phyloP scores from a whole-genome alignment of 2,329 filamentous ascomycete genomes.

The Colletotrichum tabaci region DNA sequence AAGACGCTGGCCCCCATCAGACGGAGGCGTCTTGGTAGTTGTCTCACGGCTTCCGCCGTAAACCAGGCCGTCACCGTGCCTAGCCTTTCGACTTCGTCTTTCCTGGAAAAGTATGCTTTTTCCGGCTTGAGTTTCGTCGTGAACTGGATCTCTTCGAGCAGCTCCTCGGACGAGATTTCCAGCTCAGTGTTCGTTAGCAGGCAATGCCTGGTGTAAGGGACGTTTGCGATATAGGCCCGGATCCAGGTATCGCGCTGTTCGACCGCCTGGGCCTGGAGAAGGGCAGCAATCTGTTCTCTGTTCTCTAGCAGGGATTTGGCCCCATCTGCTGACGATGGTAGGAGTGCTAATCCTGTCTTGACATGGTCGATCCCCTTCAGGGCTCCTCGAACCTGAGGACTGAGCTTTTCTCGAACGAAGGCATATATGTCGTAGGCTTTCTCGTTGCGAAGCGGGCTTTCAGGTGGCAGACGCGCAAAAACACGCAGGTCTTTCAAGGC shows the following conservation, averaged over 20 bases:
- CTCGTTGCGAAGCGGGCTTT: constrained; percentile 3
- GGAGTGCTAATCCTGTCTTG: constrained; percentile 17
- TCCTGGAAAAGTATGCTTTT: neutral
- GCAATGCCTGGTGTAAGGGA: too few species aligned
- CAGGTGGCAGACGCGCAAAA: neutral
- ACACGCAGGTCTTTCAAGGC: neutral
- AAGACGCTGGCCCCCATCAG: constrained; percentile 16
- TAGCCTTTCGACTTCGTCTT: constrained; percentile 15
- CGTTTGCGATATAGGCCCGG: neutral
- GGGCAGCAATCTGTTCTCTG: constrained; percentile 4
- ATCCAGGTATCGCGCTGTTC: constrained; percentile 2
- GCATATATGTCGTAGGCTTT: constrained; percentile 1
- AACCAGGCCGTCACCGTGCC: constrained; percentile 7
- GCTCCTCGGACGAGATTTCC: too few species aligned
- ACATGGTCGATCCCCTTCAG: constrained; percentile 8
- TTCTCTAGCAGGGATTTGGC: constrained; percentile 7
- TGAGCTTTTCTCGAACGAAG: constrained; percentile 2
- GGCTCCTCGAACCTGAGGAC: neutral
- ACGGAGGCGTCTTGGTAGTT: constrained; percentile 18
- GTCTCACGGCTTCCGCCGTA: constrained; percentile 9
- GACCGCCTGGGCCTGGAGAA: constrained; percentile 1
- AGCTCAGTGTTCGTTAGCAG: too few species aligned
- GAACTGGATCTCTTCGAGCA: too few species aligned
- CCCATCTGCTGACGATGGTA: neutral
- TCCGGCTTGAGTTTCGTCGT: too few species aligned